Evolutionary conservation across 164 flowering plant genomes (phyloP).

Genomic region (Stephania japonica): DNA sequence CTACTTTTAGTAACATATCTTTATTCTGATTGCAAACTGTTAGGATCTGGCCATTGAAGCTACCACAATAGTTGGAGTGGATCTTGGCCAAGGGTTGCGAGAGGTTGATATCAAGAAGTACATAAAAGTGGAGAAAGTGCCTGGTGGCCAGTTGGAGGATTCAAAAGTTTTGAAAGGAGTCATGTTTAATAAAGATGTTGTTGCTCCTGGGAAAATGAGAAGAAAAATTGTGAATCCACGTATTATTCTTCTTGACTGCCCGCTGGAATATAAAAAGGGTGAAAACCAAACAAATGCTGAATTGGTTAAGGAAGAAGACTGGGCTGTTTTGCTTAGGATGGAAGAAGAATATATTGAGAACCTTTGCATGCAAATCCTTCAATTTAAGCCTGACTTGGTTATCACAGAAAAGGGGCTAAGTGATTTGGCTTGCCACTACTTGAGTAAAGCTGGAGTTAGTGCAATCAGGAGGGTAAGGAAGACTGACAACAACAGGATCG

Average conservation of each 20-base stretch:
- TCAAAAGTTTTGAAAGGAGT: conserved; percentile 87
- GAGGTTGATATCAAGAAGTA: conserved; percentile 94
- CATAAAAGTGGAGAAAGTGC: conserved; percentile 90
- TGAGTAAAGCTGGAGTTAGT: conserved; percentile 94
- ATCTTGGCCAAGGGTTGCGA: conserved; percentile 80
- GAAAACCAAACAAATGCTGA: conserved; percentile 99
- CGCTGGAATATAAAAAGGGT: conserved; percentile 94
- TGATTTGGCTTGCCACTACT: conserved; percentile 89
- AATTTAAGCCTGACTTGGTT: conserved; percentile 89
- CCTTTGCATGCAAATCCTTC: conserved; percentile 66
- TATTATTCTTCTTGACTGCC: conserved; percentile 83
- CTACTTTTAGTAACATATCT: not conserved
- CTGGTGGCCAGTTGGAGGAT: conserved; percentile 95
- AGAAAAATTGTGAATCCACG: conserved; percentile 88
- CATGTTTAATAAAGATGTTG: conserved; percentile 93
- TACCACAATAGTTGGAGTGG: conserved; percentile 80
- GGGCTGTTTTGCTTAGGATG: conserved; percentile 71
- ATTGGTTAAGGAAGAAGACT: conserved; percentile 79
- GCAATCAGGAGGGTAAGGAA: conserved; percentile 90
- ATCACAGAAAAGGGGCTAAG: conserved; percentile 95
- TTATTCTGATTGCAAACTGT: conserved; percentile 9
- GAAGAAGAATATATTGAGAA: conserved; percentile 88
- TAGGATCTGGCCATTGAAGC: conserved; percentile 96
- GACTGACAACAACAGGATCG: conserved; percentile 90
- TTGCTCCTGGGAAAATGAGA: conserved; percentile 96